Evolutionary conservation across 2,329 filamentous ascomycete genomes (phyloP).

Genomic region (Colletotrichum liaoningense): DNA sequence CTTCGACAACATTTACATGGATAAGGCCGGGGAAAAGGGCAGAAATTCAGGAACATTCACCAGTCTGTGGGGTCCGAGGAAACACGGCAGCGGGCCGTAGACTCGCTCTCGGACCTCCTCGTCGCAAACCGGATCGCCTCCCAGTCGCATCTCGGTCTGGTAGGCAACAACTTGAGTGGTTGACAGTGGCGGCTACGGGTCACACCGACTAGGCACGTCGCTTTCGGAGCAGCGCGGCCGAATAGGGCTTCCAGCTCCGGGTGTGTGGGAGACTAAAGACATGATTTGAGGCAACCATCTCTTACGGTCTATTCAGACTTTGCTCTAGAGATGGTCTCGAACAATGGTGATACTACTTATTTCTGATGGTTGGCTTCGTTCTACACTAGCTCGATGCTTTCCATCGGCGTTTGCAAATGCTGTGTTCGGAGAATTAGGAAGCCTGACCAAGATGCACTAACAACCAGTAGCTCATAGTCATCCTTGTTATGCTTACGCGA

Average conservation of each 20-base stretch:
- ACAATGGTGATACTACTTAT: too few relatives aligned
- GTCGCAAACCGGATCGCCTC: neutral
- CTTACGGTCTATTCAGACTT: too few relatives aligned
- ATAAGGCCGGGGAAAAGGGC: neutral
- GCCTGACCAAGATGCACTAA: too few relatives aligned
- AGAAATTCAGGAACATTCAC: neutral
- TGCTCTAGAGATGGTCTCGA: too few relatives aligned
- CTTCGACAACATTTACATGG: neutral
- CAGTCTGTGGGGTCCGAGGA: neutral
- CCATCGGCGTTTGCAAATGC: too few relatives aligned
- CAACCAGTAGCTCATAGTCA: too few relatives aligned
- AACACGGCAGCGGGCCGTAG: conserved; percentile 8
- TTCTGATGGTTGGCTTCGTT: too few relatives aligned
- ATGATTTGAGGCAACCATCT: too few relatives aligned
- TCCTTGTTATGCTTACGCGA: too few relatives aligned
- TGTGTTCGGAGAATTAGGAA: too few relatives aligned
- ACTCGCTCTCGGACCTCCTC: conserved; percentile 12
- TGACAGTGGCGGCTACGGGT: neutral
- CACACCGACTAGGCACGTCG: neutral
- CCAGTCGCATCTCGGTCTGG: neutral
- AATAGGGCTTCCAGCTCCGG: neutral
- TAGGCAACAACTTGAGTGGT: neutral
- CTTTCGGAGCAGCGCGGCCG: neutral
- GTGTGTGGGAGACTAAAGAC: too few relatives aligned
- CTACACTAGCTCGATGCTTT: too few relatives aligned